Conservation (phyloP, 805 yeast genomes). For the Lipomyces chichibuensis region DNA sequence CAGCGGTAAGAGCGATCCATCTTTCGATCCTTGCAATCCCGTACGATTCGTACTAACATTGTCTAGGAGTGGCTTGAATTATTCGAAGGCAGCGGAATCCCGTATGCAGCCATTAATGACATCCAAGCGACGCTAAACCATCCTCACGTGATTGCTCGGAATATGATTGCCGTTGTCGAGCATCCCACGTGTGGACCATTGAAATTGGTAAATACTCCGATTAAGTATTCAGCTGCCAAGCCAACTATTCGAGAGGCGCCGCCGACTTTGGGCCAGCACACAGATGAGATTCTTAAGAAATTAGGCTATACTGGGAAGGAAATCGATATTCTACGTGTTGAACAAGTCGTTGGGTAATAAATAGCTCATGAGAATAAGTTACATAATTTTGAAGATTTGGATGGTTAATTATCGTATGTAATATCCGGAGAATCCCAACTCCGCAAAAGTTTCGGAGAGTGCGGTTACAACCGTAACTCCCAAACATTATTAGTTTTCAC, state of each 20-base stretch:
- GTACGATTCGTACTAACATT: background rate
- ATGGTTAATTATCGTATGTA: too few relatives aligned
- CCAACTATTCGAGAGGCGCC: conserved; percentile 46
- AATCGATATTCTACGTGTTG: conserved; percentile 37
- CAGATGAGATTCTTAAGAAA: conserved; percentile 42
- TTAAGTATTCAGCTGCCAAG: conserved; percentile 46
- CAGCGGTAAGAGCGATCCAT: too few relatives aligned
- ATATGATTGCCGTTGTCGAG: conserved; percentile 45
- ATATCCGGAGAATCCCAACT: too few relatives aligned
- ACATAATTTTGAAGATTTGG: too few relatives aligned
- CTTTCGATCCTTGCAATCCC: background rate
- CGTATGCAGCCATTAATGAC: conserved; percentile 49
- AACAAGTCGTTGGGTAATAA: conserved; percentile 40
- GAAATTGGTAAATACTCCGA: conserved; percentile 47
- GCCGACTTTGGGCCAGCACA: conserved; percentile 49
- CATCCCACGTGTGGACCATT: conserved; percentile 46
- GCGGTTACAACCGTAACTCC: too few relatives aligned
- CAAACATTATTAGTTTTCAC: background rate
- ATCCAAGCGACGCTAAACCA: conserved; percentile 45
- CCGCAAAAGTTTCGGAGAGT: too few relatives aligned
- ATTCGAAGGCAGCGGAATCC: conserved; percentile 45
- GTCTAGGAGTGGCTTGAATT: conserved; percentile 43
- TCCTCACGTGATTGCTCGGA: conserved; percentile 46
- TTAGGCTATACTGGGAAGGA: conserved; percentile 27
- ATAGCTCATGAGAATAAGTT: background rate